Conservation (phyloP, 2,329 filamentous ascomycete species). For the Pestalotiopsis sp. region DNA sequence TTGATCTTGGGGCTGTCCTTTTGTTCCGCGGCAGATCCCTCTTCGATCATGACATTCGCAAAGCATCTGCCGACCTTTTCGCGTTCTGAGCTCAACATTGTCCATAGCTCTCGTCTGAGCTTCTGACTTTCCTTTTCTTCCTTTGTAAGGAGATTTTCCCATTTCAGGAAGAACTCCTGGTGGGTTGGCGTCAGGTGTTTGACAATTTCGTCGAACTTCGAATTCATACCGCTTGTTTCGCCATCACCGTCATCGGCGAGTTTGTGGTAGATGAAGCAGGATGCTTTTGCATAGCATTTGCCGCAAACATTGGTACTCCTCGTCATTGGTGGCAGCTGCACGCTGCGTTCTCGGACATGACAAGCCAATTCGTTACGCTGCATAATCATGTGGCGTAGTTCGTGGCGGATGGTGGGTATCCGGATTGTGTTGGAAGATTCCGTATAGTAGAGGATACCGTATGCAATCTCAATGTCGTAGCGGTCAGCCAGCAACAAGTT, state of each 20-base stretch:
- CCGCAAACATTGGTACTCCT: slow-evolving; percentile 80
- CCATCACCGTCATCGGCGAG: slow-evolving; percentile 82
- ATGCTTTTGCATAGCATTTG: slow-evolving; percentile 85
- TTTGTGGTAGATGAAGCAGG: slow-evolving; percentile 94
- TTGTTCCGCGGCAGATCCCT: slow-evolving; percentile 73
- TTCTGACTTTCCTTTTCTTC: slow-evolving; percentile 92
- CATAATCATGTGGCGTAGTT: slow-evolving; percentile 95
- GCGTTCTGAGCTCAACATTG: slow-evolving; percentile 86
- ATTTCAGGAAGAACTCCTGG: slow-evolving; percentile 86
- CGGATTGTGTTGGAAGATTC: slow-evolving; percentile 85
- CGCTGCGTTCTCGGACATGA: slow-evolving; percentile 78
- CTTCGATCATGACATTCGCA: slow-evolving; percentile 80
- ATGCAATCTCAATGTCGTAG: slow-evolving; percentile 90
- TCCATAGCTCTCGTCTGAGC: slow-evolving; percentile 90
- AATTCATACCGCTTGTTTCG: slow-evolving; percentile 78
- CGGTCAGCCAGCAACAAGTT: slow-evolving; percentile 90
- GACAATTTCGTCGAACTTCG: slow-evolving; percentile 81
- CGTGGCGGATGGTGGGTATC: slow-evolving; percentile 82
- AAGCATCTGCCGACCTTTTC: slow-evolving; percentile 91
- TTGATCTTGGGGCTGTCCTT: slow-evolving; percentile 81
- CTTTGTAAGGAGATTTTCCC: slow-evolving; percentile 90
- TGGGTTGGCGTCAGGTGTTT: slow-evolving; percentile 75
- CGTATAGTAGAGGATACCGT: slow-evolving; percentile 93
- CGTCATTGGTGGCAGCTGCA: slow-evolving; percentile 83
- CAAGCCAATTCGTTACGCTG: slow-evolving; percentile 89